A percentile compares a stretch with the other conserved stretches of the same genome.
These are phyloP conservation scores for Amniculicola lignicola DNA, from an alignment of 495 filamentous ascomycete genomes.

Conservation along the genomic window DNA sequence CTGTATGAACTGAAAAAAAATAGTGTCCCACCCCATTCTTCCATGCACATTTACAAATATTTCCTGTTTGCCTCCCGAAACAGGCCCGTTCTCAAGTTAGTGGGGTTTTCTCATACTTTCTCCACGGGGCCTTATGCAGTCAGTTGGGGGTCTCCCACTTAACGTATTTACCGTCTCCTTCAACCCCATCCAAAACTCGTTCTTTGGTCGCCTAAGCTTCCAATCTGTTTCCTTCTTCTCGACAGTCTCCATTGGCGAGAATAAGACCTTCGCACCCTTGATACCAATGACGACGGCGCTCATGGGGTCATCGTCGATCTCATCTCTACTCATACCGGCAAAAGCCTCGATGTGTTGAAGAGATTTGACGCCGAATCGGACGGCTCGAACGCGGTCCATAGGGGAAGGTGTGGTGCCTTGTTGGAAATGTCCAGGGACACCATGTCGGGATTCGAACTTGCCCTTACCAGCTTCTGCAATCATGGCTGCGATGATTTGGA, in stretches of 20 bases:
- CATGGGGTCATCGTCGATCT: constrained; percentile 65
- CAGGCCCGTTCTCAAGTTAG: too few relatives aligned
- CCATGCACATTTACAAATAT: too few relatives aligned
- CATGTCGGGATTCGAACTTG: constrained; percentile 88
- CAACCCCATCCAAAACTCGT: constrained; percentile 80
- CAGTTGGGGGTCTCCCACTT: constrained; percentile 61
- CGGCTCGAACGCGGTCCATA: constrained; percentile 92
- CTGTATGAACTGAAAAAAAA: too few relatives aligned
- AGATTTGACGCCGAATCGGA: constrained; percentile 86
- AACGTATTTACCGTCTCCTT: constrained; percentile 81
- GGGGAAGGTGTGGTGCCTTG: constrained; percentile 71
- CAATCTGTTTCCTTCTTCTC: constrained; percentile 91
- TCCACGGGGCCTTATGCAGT: too few relatives aligned
- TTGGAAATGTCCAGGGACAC: constrained; percentile 93
- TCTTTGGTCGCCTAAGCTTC: constrained; percentile 77
- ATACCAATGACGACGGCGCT: constrained; percentile 85
- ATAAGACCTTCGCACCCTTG: constrained; percentile 82
- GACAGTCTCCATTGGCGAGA: constrained; percentile 71
- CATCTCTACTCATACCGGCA: constrained; percentile 60
- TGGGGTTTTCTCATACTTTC: too few relatives aligned
- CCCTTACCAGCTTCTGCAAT: constrained; percentile 91
- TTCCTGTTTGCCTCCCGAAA: too few relatives aligned
- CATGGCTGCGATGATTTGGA: constrained; percentile 90
- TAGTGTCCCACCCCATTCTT: too few relatives aligned
- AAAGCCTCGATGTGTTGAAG: constrained; percentile 84